Evolutionary conservation across 768 basidiomycete species (phyloP).

Genomic region (Macrolepiota dolichaula): DNA sequence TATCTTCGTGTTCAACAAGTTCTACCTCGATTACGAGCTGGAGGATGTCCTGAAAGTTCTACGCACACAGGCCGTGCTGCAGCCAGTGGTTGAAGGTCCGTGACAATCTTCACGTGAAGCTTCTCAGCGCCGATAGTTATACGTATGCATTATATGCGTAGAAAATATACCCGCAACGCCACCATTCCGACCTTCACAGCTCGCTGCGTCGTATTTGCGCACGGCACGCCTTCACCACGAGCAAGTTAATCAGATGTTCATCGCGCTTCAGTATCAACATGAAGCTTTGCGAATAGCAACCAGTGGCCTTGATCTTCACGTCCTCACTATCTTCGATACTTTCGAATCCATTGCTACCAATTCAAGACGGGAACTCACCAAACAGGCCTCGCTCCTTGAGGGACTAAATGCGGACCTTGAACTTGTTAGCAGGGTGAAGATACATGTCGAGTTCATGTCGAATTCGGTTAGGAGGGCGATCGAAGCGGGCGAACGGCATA

Average conservation of each 20-base stretch:
- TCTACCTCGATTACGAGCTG: slow-evolving; percentile 68
- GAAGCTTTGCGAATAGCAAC: slow-evolving; percentile 74
- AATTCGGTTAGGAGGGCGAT: slow-evolving; percentile 63
- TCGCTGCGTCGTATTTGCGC: slow-evolving; percentile 64
- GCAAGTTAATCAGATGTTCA: slow-evolving; percentile 46
- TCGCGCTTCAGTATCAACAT: slow-evolving; percentile 61
- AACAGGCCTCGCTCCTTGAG: slow-evolving; percentile 58
- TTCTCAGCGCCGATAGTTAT: background rate
- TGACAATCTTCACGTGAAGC: background rate
- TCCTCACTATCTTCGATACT: slow-evolving; percentile 66
- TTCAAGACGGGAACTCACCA: slow-evolving; percentile 65
- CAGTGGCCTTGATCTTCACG: slow-evolving; percentile 65
- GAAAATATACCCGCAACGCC: slow-evolving; percentile 66
- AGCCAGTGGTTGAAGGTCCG: slow-evolving; percentile 72
- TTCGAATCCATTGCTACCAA: slow-evolving; percentile 57
- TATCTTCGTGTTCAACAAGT: slow-evolving; percentile 83
- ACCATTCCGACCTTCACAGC: slow-evolving; percentile 64
- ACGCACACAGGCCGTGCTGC: slow-evolving; percentile 55
- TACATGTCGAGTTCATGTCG: slow-evolving; percentile 78
- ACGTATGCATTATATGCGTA: slow-evolving; percentile 20
- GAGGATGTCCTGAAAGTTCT: slow-evolving; percentile 65
- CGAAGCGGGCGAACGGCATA: slow-evolving; percentile 62
- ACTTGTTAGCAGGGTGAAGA: slow-evolving; percentile 58
- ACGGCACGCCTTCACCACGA: slow-evolving; percentile 65
- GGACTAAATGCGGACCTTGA: slow-evolving; percentile 72